A percentile compares a stretch with the other conserved stretches of the same genome.
Conservation (phyloP, 306 rosid genomes). For the Quercus berberidifolia region DNA sequence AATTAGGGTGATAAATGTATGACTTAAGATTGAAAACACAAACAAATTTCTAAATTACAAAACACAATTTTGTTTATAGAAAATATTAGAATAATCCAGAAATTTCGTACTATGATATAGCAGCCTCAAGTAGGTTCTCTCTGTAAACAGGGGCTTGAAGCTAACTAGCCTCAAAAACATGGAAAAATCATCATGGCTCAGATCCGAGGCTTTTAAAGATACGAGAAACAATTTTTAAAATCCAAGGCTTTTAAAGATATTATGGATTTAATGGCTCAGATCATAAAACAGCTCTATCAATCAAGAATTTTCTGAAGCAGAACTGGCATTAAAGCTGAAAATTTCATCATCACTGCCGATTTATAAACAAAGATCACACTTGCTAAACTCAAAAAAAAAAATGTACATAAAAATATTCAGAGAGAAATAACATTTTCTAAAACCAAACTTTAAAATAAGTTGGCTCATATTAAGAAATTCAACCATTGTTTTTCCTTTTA, state of each 20-base stretch:
- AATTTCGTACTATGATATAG: not conserved
- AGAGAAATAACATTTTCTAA: no score
- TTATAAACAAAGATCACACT: no score
- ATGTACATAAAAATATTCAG: no score
- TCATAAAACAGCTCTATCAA: constrained; percentile 62
- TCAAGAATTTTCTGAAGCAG: constrained; percentile 89
- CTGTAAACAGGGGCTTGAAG: constrained; percentile 1
- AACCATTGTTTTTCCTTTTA: constrained; percentile 34
- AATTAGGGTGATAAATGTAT: no score
- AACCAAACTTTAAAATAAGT: not conserved
- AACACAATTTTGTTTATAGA: not conserved
- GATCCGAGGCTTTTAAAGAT: no score
- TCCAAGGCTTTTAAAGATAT: no score
- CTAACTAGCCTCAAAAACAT: not conserved
- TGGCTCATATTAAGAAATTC: constrained; percentile 90
- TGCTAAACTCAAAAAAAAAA: no score
- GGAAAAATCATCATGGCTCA: constrained; percentile 6
- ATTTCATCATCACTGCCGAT: constrained; percentile 52
- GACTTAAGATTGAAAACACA: not conserved
- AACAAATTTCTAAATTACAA: no score
- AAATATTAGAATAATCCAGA: not conserved
- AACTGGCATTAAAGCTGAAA: constrained; percentile 91
- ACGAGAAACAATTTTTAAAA: not conserved
- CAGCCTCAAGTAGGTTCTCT: constrained; percentile 18
- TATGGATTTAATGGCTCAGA: constrained; percentile 49